A percentile compares a stretch with the other conserved stretches of the same genome.
phyloP scores from a whole-genome alignment of 2,329 filamentous ascomycete species.

The Colletotrichum cuscutae region DNA sequence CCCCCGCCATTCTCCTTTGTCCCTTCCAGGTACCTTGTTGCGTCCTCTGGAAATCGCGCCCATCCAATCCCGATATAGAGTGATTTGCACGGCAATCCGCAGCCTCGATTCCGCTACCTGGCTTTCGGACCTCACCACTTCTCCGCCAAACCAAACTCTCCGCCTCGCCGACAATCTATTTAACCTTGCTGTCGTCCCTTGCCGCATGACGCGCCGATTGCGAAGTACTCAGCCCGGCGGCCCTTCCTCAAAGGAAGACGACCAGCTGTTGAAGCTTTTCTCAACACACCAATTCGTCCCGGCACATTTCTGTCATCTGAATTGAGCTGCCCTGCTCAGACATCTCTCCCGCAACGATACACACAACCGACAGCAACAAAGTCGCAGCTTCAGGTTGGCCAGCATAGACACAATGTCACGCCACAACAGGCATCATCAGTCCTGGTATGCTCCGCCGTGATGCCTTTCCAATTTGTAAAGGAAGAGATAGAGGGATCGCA shows the following conservation, averaged over 20 bases:
- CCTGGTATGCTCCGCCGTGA: slow-evolving; percentile 29
- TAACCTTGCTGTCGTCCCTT: slow-evolving; percentile 21
- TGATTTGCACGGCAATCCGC: slow-evolving; percentile 26
- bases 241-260: slow-evolving; percentile 16
- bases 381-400: neutral
- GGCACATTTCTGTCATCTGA: neutral
- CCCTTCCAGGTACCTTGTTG: slow-evolving; percentile 30
- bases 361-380: neutral
- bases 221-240: slow-evolving; percentile 4
- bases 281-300: neutral
- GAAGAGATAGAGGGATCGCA: neutral
- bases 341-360: neutral
- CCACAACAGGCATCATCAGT: slow-evolving; percentile 35
- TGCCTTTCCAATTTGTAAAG: neutral
- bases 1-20: slow-evolving; percentile 30
- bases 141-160: slow-evolving; percentile 1
- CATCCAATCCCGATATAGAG: slow-evolving; percentile 22
- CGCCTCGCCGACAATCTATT: slow-evolving; percentile 11
- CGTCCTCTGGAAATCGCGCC: slow-evolving; percentile 20
- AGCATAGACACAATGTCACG: slow-evolving; percentile 30
- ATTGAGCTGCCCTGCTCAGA: neutral
- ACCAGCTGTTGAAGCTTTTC: slow-evolving; percentile 22
- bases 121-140: slow-evolving; percentile 5
- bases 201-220: slow-evolving; percentile 32
- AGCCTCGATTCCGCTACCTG: slow-evolving; percentile 1